Evolutionary conservation across 1,284 basidiomycete species (phyloP), one percentile per base, ranked within the genome.

Genomic region (Sanghuangporus weigelae): DNA sequence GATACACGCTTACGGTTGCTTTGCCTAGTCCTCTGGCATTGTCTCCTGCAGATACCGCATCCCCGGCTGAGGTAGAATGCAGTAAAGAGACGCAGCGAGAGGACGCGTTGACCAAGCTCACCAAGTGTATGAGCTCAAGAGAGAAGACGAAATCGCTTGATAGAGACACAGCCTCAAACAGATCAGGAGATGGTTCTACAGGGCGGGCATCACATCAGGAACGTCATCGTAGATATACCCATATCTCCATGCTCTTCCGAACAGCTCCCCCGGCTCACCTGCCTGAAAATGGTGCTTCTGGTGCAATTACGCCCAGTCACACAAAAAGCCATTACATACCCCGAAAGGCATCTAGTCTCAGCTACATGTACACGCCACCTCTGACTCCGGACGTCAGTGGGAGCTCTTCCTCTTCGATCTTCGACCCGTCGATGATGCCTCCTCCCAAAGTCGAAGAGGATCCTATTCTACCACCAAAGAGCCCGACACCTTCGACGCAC

Each of bases 141-240:
- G 31, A 39, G 12, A 35, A 23, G 26, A 57, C 8, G 14, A 35
- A 14, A 11, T 11, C 26, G 19, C 19, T 57, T 26, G 44, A 57
- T 38, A 23, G 10, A n/a, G 56, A 57, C 8, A 19, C 56, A 14
- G 53, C 38, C 38, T 42, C 31, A 19, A 59, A 35, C 48, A 63
- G 48, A 59, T 59, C 56, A 44, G 36, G 46, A 36, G 31, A 51
- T 51, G 31, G n/a, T 21, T 57, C 46, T 42, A 48, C 16, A 40
- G 55, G 61, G 39, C 40, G 31, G 31, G 21, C 11, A 42, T 61
- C 50, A 39, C 59, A 61, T 61, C 59, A 57, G 19, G 46, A 64
- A 61, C 59, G 61, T 64, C 63, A 64, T 19, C 58, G 63, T 57
- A 59, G 63, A 56, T 61, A 64, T 64, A 40, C 63, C 63, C 63